Percentiles rank a stretch among this genome's conserved stretches.
Conservation (phyloP, 768 basidiomycete species). For the Sporobolomyces phaffii region DNA sequence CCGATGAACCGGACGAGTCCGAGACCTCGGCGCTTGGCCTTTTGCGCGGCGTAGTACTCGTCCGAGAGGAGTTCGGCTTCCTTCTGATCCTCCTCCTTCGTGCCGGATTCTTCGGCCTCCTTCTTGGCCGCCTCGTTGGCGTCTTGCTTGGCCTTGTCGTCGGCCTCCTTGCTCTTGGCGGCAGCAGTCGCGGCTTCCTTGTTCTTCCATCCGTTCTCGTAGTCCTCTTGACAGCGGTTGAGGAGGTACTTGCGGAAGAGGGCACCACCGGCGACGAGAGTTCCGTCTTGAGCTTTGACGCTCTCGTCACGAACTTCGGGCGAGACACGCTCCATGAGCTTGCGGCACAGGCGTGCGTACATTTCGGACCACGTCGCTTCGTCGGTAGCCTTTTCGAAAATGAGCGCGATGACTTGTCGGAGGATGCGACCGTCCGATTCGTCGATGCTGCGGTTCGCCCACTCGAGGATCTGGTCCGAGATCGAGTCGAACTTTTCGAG, state of each 20-base stretch:
- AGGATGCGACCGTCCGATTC: constrained; percentile 90
- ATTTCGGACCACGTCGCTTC: constrained; percentile 94
- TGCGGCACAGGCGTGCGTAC: constrained; percentile 90
- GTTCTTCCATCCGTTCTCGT: constrained; percentile 88
- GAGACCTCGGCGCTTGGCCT: constrained; percentile 93
- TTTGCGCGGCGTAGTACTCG: constrained; percentile 91
- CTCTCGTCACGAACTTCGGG: constrained; percentile 80
- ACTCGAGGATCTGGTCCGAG: constrained; percentile 85
- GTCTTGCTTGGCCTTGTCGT: constrained; percentile 71
- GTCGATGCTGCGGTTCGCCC: constrained; percentile 88
- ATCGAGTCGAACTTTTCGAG: constrained; percentile 96
- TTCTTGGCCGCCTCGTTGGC: constrained; percentile 46
- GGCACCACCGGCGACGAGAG: constrained; percentile 84
- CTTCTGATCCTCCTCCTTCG: constrained; percentile 52
- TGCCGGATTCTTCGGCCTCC: constrained; percentile 49
- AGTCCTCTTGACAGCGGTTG: constrained; percentile 95
- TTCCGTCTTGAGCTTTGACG: constrained; percentile 71
- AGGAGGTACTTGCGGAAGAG: constrained; percentile 95
- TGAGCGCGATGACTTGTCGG: constrained; percentile 89
- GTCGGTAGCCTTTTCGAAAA: constrained; percentile 96
- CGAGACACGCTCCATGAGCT: constrained; percentile 91
- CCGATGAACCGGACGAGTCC: constrained; percentile 98
- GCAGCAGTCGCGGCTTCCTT: constrained; percentile 82
- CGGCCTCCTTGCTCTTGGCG: constrained; percentile 74
- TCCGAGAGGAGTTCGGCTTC: constrained; percentile 76